These are phyloP conservation scores for Fusarium torulosum DNA, from an alignment of 2,329 filamentous ascomycete species.

Conservation along the genomic window DNA sequence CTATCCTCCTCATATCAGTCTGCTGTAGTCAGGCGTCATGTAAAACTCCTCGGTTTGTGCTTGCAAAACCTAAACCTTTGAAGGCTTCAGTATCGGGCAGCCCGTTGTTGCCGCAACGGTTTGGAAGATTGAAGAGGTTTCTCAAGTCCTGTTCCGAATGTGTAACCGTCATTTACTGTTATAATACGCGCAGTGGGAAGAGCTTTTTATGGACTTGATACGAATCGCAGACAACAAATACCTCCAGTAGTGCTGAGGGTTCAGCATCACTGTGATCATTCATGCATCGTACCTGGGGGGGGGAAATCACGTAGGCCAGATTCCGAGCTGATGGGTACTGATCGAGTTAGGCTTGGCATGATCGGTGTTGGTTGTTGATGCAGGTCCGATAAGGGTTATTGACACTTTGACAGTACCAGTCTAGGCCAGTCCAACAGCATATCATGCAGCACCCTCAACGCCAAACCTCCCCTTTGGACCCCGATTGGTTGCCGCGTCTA, in stretches of 20 bases:
- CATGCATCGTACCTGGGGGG: too few relatives aligned
- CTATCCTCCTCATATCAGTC: background rate
- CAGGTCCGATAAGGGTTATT: slow-evolving; percentile 15
- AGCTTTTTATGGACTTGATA: too few relatives aligned
- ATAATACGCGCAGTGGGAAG: background rate
- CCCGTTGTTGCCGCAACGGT: slow-evolving; percentile 11
- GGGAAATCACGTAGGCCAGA: background rate
- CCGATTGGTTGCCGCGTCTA: background rate
- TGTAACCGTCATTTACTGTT: slow-evolving; percentile 15
- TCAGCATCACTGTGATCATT: too few relatives aligned
- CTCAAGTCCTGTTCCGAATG: slow-evolving; percentile 36
- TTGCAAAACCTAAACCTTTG: slow-evolving; percentile 9
- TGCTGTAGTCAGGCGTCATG: background rate
- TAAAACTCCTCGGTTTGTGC: background rate
- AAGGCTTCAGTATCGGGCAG: background rate
- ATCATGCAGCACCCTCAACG: background rate
- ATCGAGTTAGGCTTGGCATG: slow-evolving; percentile 20
- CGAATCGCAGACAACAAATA: too few relatives aligned
- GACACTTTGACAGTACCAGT: background rate
- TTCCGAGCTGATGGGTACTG: slow-evolving; percentile 30
- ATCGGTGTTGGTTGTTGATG: slow-evolving; percentile 20
- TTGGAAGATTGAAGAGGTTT: slow-evolving; percentile 18
- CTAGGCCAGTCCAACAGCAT: too few relatives aligned
- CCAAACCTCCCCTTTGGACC: slow-evolving; percentile 5
- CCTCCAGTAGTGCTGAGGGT: too few relatives aligned